These are phyloP conservation scores for Solidago caesia DNA, from an alignment of 129 eudicot genomes.

Conservation along the genomic window DNA sequence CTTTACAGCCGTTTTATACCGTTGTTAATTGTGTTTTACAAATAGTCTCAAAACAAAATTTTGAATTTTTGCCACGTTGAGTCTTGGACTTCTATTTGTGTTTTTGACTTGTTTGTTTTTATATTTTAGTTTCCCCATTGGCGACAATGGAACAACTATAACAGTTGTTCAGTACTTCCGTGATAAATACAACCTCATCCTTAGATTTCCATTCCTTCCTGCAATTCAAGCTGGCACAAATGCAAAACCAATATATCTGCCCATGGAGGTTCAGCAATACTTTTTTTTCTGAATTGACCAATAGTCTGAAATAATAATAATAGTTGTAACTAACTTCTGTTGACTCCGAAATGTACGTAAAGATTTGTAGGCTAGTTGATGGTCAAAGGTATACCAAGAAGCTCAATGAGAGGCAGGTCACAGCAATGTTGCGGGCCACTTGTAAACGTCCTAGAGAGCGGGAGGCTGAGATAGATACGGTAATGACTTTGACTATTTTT, in stretches of 20 bases:
- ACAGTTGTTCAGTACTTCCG: slow-evolving; percentile 45
- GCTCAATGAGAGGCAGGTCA: slow-evolving; percentile 57
- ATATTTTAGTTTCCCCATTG: slow-evolving; percentile 7
- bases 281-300: no score
- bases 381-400: slow-evolving; percentile 54
- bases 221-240: slow-evolving; percentile 51
- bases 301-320: background rate
- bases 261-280: slow-evolving; percentile 63
- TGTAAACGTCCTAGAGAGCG: slow-evolving; percentile 56
- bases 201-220: slow-evolving; percentile 39
- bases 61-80: no score
- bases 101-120: background rate
- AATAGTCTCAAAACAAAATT: no score
- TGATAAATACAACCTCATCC: slow-evolving; percentile 32
- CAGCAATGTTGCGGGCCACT: slow-evolving; percentile 46
- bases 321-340: background rate
- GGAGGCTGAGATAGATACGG: slow-evolving; percentile 35
- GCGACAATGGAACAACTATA: slow-evolving; percentile 23
- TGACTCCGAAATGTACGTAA: background rate
- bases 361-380: slow-evolving; percentile 44
- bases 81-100: background rate
- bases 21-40: background rate
- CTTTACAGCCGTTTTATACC: no score
- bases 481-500: background rate
- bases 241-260: slow-evolving; percentile 48